Conservation (phyloP, 495 filamentous ascomycete genomes). For the Podospora pseudocomata region DNA sequence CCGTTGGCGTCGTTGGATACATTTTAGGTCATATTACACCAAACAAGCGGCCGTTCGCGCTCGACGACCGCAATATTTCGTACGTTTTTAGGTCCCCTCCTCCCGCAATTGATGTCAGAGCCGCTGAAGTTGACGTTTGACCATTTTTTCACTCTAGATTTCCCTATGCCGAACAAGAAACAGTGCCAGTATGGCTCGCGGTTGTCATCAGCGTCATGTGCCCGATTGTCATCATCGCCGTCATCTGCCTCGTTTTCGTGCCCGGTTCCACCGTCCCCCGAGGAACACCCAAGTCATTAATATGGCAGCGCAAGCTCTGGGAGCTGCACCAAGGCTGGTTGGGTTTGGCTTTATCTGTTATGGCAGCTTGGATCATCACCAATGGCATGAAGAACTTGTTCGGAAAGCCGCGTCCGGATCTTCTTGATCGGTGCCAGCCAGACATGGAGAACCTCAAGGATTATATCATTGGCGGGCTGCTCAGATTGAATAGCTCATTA, state of each 20-base stretch:
- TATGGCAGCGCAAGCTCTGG: slow-evolving; percentile 74
- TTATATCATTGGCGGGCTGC: slow-evolving; percentile 42
- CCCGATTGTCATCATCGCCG: slow-evolving; percentile 62
- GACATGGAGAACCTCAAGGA: slow-evolving; percentile 41
- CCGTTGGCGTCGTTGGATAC: slow-evolving; percentile 38
- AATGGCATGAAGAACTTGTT: slow-evolving; percentile 81
- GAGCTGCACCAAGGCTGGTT: slow-evolving; percentile 78
- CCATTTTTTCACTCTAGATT: slow-evolving; percentile 43
- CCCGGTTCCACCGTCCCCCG: slow-evolving; percentile 60
- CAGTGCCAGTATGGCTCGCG: slow-evolving; percentile 58
- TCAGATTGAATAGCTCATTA: slow-evolving; percentile 25
- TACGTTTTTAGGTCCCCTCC: slow-evolving; percentile 25
- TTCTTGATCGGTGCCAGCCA: slow-evolving; percentile 67
- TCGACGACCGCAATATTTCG: slow-evolving; percentile 45
- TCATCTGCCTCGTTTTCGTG: slow-evolving; percentile 68
- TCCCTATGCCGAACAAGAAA: slow-evolving; percentile 70
- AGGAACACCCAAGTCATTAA: slow-evolving; percentile 60
- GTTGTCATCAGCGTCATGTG: slow-evolving; percentile 53
- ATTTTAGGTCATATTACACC: slow-evolving; percentile 52
- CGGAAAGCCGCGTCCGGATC: slow-evolving; percentile 80
- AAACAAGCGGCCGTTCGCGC: slow-evolving; percentile 53
- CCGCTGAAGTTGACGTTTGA: neutral
- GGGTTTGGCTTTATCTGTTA: slow-evolving; percentile 65
- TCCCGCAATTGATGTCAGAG: neutral
- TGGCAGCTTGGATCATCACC: slow-evolving; percentile 69